phyloP scores from a whole-genome alignment of 441 rosid genomes.

The Corymbia citriodora region DNA sequence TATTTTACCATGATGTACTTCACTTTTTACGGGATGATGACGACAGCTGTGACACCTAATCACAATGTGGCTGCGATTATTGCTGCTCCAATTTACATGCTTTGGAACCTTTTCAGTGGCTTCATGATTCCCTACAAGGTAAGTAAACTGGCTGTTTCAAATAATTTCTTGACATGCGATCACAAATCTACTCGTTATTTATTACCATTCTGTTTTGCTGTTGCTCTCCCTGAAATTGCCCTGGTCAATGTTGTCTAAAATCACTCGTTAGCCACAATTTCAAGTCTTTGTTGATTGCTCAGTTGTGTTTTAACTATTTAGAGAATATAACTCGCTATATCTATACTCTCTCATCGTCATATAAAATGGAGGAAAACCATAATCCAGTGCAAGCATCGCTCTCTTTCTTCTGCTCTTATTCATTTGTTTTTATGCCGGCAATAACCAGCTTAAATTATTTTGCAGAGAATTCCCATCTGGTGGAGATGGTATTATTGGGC shows the following conservation, averaged over 20 bases:
- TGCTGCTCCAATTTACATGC: slow-evolving; percentile 96
- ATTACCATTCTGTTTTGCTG: background rate
- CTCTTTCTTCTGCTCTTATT: background rate
- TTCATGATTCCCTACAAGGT: slow-evolving; percentile 97
- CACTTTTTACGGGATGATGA: slow-evolving; percentile 99
- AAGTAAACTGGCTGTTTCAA: slow-evolving; percentile 3
- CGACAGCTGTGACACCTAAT: slow-evolving; percentile 93
- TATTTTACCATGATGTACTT: slow-evolving; percentile 85
- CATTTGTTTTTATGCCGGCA: background rate
- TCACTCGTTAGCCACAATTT: background rate
- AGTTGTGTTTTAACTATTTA: background rate
- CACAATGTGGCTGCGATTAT: slow-evolving; percentile 90
- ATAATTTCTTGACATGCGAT: background rate
- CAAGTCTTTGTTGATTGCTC: background rate
- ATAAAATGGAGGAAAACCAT: background rate
- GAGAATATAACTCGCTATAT: background rate
- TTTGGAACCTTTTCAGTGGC: slow-evolving; percentile 99
- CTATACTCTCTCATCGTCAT: background rate
- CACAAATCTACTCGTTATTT: background rate
- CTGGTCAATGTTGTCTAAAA: background rate
- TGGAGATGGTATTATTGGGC: slow-evolving; percentile 99
- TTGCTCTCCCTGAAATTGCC: background rate
- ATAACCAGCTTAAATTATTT: background rate
- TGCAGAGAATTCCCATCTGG: slow-evolving; percentile 94
- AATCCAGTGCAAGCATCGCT: background rate